phyloP scores from a whole-genome alignment of 2,329 filamentous ascomycete genomes.

The Alternaria alternata region DNA sequence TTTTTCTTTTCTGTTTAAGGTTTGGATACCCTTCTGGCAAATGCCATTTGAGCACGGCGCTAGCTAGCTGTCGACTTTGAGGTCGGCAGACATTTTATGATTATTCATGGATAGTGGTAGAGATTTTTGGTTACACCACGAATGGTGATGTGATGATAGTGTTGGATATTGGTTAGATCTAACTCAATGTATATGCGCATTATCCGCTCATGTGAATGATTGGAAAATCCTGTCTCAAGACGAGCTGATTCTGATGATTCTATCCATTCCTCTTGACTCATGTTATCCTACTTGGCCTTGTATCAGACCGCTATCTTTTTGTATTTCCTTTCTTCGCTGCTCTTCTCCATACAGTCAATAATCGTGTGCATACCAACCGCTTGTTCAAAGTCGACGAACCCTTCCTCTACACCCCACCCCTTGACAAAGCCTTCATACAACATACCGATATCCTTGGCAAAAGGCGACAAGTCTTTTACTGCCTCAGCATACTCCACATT shows the following conservation, averaged over 20 bases:
- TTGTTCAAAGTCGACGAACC: neutral
- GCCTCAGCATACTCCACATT: constrained; percentile 58
- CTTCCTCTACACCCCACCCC: constrained; percentile 25
- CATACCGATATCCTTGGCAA: constrained; percentile 59
- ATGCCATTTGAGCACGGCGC: constrained; percentile 7
- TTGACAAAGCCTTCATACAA: constrained; percentile 64
- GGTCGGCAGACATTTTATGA: constrained; percentile 4
- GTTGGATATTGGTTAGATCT: constrained; percentile 10
- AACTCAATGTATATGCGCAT: constrained; percentile 20
- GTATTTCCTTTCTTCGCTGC: neutral
- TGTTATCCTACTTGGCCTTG: neutral
- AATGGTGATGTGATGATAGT: neutral
- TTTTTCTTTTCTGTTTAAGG: constrained; percentile 8
- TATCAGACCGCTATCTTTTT: neutral
- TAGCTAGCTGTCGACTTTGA: constrained; percentile 6
- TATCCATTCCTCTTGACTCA: too few species aligned
- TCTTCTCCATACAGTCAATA: neutral
- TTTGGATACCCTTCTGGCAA: constrained; percentile 26
- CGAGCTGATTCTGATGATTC: neutral
- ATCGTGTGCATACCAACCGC: neutral
- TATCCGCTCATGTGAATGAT: neutral
- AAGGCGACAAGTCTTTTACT: constrained; percentile 50
- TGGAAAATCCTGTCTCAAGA: neutral
- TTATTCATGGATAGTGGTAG: neutral
- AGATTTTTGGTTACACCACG: neutral